Percentiles rank a stretch among this genome's conserved stretches.
These are phyloP conservation scores for Metschnikowia kofuensis DNA, from an alignment of 805 yeast species.

Conservation along the genomic window DNA sequence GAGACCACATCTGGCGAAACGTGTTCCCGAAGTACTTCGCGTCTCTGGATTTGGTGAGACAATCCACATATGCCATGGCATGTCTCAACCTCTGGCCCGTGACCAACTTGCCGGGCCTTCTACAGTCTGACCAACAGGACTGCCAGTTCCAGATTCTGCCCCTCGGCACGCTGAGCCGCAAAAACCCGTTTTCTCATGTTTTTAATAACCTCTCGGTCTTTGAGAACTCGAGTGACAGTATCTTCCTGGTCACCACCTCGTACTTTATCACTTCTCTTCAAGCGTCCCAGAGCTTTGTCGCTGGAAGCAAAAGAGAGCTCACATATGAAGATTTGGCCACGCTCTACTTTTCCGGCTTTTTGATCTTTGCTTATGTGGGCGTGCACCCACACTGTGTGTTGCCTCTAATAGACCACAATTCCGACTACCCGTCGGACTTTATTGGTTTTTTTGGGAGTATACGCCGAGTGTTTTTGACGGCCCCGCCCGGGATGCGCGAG, in stretches of 20 bases:
- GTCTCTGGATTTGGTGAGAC: constrained; percentile 25
- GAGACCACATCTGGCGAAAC: constrained; percentile 25
- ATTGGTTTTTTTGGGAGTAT: constrained; percentile 15
- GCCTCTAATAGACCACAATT: constrained; percentile 27
- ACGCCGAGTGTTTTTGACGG: constrained; percentile 4
- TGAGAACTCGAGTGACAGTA: constrained; percentile 10
- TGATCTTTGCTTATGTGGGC: constrained; percentile 29
- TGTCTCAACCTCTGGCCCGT: constrained; percentile 26
- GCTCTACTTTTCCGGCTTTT: constrained; percentile 15
- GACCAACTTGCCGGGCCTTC: constrained; percentile 14
- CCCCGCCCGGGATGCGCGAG: constrained; percentile 6
- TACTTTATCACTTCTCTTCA: constrained; percentile 23
- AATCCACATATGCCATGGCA: constrained; percentile 24
- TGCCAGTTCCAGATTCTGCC: background rate
- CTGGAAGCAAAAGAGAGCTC: background rate
- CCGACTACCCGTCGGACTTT: constrained; percentile 19
- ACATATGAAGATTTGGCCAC: constrained; percentile 6
- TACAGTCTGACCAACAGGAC: constrained; percentile 7
- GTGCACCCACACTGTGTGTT: constrained; percentile 29
- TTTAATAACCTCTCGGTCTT: constrained; percentile 8
- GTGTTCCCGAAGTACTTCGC: constrained; percentile 27
- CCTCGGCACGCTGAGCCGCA: background rate
- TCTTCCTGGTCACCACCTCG: constrained; percentile 20
- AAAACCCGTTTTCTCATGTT: constrained; percentile 9
- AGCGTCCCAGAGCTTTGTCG: constrained; percentile 5